Conservation (phyloP, 139 green algal genomes). For the Zygnema circumcarinatum region DNA sequence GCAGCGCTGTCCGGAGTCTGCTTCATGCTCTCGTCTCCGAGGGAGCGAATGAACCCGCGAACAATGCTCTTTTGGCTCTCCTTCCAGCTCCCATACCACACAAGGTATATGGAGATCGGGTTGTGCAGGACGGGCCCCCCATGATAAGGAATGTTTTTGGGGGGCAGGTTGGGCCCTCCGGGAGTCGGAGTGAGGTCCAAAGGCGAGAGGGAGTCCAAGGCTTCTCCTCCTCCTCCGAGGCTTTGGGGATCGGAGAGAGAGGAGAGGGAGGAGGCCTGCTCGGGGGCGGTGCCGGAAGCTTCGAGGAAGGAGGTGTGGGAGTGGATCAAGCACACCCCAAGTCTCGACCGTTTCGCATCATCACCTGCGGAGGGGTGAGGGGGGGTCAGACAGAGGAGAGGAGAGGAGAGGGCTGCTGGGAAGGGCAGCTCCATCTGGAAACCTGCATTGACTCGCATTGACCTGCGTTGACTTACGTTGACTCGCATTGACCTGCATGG, state of each 20-base stretch:
- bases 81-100: slow-evolving; percentile 40
- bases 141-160: not conserved
- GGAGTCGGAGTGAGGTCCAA: not conserved
- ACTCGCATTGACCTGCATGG: no score
- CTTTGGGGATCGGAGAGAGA: no score
- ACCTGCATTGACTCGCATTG: no score
- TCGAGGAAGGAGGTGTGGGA: not conserved
- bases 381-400: no score
- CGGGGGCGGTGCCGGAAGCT: not conserved
- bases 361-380: not conserved
- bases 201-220: not conserved
- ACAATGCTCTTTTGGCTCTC: not conserved
- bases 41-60: slow-evolving; percentile 16
- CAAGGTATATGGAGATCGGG: slow-evolving; percentile 28
- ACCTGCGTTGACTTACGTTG: no score
- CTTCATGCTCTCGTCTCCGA: not conserved
- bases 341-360: not conserved
- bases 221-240: no score
- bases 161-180: not conserved
- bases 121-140: slow-evolving; percentile 25
- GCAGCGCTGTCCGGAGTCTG: not conserved
- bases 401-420: no score
- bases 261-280: not conserved
- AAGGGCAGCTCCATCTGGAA: no score
- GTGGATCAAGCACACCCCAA: not conserved